Percentiles rank a stretch among this genome's conserved stretches.
Evolutionary conservation across 1,139 yeast species (phyloP).

Genomic region (Kazachstania sp.): DNA sequence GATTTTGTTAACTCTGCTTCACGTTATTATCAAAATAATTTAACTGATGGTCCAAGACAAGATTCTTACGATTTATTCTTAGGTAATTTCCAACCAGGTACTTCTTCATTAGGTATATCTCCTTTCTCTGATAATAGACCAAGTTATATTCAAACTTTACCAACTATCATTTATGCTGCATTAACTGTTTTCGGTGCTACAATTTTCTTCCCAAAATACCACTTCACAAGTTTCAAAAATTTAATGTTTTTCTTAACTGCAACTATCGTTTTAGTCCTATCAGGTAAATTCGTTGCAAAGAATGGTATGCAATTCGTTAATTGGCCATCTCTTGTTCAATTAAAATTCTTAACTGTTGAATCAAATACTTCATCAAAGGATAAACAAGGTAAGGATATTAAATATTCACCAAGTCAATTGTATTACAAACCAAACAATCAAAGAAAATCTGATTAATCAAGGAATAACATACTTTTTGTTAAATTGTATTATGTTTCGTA

Average conservation of each 20-base stretch:
- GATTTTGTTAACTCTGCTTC: conserved; percentile 79
- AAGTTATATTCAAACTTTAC: conserved; percentile 60
- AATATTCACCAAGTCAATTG: conserved; percentile 28
- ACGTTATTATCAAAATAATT: conserved; percentile 80
- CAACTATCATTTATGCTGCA: conserved; percentile 69
- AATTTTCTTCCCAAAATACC: conserved; percentile 63
- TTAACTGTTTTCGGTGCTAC: conserved; percentile 61
- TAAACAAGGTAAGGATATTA: conserved; percentile 39
- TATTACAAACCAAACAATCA: conserved; percentile 28
- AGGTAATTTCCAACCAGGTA: conserved; percentile 64
- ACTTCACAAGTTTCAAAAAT: conserved; percentile 47
- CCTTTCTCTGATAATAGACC: conserved; percentile 81
- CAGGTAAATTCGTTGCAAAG: conserved; percentile 42
- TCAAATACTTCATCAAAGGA: conserved; percentile 34
- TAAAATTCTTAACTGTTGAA: conserved; percentile 43
- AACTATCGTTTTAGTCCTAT: conserved; percentile 34
- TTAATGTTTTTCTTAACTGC: conserved; percentile 54
- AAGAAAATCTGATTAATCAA: conserved; percentile 18
- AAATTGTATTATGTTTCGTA: background rate
- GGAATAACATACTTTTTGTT: background rate
- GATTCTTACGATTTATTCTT: conserved; percentile 86
- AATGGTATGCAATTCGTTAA: conserved; percentile 86
- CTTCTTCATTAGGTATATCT: conserved; percentile 43
- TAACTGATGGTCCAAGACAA: conserved; percentile 85
- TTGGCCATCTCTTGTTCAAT: conserved; percentile 73